A percentile compares a stretch with the other conserved stretches of the same genome.
phyloP scores from a whole-genome alignment of 2,329 filamentous ascomycete genomes.

The Colletotrichum scovillei region DNA sequence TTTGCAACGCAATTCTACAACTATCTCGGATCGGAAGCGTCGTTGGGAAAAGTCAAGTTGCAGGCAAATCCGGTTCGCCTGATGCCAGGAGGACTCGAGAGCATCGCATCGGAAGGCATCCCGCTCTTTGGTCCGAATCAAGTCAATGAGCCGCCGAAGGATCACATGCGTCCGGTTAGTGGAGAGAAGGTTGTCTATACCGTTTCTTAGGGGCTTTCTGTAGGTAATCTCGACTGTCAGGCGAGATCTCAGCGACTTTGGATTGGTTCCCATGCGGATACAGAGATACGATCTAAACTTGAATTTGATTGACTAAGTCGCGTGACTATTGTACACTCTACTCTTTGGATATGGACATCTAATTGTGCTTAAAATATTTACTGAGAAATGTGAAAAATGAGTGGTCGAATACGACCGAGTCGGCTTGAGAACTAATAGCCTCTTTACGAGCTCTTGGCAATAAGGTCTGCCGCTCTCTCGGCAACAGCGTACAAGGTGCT shows the following conservation, averaged over 20 bases:
- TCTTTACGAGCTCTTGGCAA: slow-evolving; percentile 13
- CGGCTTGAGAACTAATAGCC: neutral
- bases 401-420: neutral
- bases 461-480: slow-evolving; percentile 55
- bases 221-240: no score
- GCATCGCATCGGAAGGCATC: slow-evolving; percentile 43
- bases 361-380: neutral
- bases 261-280: no score
- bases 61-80: slow-evolving; percentile 44
- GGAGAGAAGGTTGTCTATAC: slow-evolving; percentile 52
- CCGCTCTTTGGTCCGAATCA: slow-evolving; percentile 38
- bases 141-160: slow-evolving; percentile 43
- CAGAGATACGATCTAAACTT: no score
- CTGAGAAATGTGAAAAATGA: neutral
- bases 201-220: neutral
- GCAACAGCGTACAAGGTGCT: slow-evolving; percentile 64
- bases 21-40: slow-evolving; percentile 43
- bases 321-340: neutral
- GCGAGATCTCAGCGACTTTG: no score
- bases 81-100: slow-evolving; percentile 46
- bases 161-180: slow-evolving; percentile 51
- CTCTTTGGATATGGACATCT: neutral
- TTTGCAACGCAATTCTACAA: slow-evolving; percentile 50
- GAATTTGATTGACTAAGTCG: no score
- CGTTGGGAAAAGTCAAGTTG: neutral